phyloP scores from a whole-genome alignment of 2,329 filamentous ascomycete genomes.

The Parastagonospora nodorum region DNA sequence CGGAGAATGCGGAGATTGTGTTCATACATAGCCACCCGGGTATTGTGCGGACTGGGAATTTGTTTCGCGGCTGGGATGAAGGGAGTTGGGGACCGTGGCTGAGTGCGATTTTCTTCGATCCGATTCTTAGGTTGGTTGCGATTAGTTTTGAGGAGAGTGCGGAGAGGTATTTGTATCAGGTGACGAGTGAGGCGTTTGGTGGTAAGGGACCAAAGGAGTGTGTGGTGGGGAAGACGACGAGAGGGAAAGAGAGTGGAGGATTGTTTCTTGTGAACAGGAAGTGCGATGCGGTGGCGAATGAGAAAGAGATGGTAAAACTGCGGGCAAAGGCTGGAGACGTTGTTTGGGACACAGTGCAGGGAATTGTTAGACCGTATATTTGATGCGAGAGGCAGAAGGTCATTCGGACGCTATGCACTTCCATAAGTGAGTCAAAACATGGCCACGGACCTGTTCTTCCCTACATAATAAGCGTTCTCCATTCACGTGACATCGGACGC shows the following conservation, averaged over 20 bases:
- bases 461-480: no score
- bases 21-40: not conserved
- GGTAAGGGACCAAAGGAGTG: not conserved
- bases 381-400: no score
- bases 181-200: conserved; percentile 12
- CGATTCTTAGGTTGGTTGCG: not conserved
- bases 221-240: not conserved
- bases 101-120: not conserved
- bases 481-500: no score
- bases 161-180: conserved; percentile 9
- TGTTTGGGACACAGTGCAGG: no score
- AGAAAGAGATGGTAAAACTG: conserved; percentile 1
- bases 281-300: conserved; percentile 2
- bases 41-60: not conserved
- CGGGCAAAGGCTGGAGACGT: not conserved
- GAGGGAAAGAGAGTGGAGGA: not conserved
- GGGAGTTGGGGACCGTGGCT: conserved; percentile 6
- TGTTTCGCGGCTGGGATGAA: not conserved
- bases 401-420: no score
- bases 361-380: no score
- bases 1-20: not conserved
- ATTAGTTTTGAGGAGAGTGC: conserved; percentile 8
- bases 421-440: no score
- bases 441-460: no score
- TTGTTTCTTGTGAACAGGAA: not conserved